Conservation (phyloP, 495 filamentous ascomycete species). For the Neurospora tetraspora region DNA sequence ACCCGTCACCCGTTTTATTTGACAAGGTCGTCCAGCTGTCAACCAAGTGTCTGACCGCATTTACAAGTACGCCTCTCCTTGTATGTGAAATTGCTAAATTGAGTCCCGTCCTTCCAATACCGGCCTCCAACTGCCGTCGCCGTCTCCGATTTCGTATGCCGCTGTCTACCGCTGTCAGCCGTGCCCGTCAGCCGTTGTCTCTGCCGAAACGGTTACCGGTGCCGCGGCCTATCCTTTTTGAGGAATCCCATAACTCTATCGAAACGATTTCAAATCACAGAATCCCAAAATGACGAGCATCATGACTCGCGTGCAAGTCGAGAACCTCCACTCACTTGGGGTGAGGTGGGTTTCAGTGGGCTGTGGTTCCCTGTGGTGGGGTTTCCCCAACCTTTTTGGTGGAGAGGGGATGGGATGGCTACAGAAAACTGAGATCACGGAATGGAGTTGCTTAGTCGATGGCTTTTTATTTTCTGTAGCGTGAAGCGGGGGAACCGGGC, state of each 20-base stretch:
- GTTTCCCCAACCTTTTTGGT: neutral
- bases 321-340: neutral
- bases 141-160: neutral
- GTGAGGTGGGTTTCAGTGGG: neutral
- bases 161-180: neutral
- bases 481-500: neutral
- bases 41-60: neutral
- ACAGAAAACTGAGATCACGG: neutral
- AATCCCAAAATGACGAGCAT: neutral
- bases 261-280: neutral
- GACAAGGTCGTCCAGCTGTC: neutral
- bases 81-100: too few relatives aligned
- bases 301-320: neutral
- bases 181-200: neutral
- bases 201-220: neutral
- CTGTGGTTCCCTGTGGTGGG: neutral
- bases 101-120: too few relatives aligned
- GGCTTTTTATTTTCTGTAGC: neutral
- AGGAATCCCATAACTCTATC: neutral
- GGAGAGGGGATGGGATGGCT: neutral
- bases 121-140: neutral
- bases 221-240: neutral
- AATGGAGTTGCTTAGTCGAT: neutral
- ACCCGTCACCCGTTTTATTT: neutral
- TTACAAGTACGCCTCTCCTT: too few relatives aligned